Percentiles rank a stretch among this genome's conserved stretches.
phyloP scores from a whole-genome alignment of 164 flowering plant genomes.

The Magnolia officinalis region DNA sequence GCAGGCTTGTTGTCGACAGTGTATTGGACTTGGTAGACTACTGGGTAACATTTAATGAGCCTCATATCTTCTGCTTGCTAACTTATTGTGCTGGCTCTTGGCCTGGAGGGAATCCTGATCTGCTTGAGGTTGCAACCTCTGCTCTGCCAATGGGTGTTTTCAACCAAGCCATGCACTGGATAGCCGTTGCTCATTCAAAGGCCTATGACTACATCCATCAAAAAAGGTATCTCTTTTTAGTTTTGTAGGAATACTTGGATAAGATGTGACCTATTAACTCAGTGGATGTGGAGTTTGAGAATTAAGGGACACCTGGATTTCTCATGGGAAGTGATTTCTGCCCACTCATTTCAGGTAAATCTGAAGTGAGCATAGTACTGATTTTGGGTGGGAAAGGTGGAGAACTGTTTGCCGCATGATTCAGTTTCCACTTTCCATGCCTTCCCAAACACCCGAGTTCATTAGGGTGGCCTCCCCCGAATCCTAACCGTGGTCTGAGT shows the following conservation, averaged over 20 bases:
- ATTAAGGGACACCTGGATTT: not conserved
- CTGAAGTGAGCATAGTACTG: not conserved
- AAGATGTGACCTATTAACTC: not conserved
- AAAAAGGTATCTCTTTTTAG: conserved; percentile 39
- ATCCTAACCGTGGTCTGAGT: too few relatives aligned
- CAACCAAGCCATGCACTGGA: conserved; percentile 85
- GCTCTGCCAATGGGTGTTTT: conserved; percentile 89
- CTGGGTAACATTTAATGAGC: conserved; percentile 97
- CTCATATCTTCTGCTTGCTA: conserved; percentile 89
- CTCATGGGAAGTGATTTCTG: not conserved
- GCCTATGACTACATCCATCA: conserved; percentile 88
- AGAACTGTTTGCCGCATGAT: not conserved
- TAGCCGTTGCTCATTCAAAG: conserved; percentile 77
- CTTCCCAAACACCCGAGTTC: not conserved
- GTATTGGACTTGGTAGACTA: conserved; percentile 81
- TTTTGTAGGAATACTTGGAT: conserved; percentile 1
- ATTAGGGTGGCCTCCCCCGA: too few relatives aligned
- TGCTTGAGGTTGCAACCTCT: conserved; percentile 90
- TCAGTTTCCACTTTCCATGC: not conserved
- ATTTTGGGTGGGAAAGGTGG: not conserved
- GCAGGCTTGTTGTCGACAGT: conserved; percentile 85
- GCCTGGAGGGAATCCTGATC: conserved; percentile 97
- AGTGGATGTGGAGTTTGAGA: not conserved
- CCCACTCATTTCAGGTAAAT: not conserved
- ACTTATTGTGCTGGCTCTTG: conserved; percentile 98